Evolutionary conservation across 1,284 basidiomycete genomes (phyloP).

Genomic region (Inonotus obliquus): DNA sequence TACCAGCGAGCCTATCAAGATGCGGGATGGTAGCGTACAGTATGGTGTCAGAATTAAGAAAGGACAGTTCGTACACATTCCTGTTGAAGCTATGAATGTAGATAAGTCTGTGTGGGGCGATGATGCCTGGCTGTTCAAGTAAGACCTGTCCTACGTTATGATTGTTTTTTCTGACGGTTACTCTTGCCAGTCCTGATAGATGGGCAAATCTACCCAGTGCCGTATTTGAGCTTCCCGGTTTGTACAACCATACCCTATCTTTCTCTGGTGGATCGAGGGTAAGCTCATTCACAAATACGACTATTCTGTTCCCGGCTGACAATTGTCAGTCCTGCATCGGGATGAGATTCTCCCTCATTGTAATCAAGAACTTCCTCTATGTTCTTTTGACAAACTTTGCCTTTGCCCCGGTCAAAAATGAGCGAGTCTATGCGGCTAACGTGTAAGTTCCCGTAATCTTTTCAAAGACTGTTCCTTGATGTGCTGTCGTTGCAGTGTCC

Average conservation of each 20-base stretch:
- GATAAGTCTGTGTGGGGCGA: constrained; percentile 72
- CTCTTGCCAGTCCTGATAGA: constrained; percentile 58
- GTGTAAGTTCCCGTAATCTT: constrained; percentile 44
- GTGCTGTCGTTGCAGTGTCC: constrained; percentile 39
- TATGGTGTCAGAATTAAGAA: constrained; percentile 48
- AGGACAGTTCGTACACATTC: constrained; percentile 69
- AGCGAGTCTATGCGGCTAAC: constrained; percentile 60
- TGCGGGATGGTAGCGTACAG: constrained; percentile 44
- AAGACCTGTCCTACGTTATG: constrained; percentile 23
- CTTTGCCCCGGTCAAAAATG: constrained; percentile 46
- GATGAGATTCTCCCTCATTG: constrained; percentile 71
- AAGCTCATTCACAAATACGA: constrained; percentile 26
- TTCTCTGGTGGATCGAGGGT: constrained; percentile 79
- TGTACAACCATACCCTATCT: constrained; percentile 64
- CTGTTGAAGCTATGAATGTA: constrained; percentile 72
- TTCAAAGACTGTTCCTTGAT: background rate
- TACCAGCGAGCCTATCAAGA: constrained; percentile 56
- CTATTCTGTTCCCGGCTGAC: background rate
- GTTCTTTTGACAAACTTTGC: constrained; percentile 62
- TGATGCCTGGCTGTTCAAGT: constrained; percentile 76
- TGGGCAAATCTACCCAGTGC: constrained; percentile 72
- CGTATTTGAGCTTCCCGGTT: constrained; percentile 55
- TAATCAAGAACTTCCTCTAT: constrained; percentile 73
- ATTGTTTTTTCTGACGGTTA: background rate
- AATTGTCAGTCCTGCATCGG: constrained; percentile 70